Percentiles rank a stretch among this genome's conserved stretches.
Evolutionary conservation across 2,329 filamentous ascomycete species (phyloP).

Genomic region (Nectriaceae sp.): DNA sequence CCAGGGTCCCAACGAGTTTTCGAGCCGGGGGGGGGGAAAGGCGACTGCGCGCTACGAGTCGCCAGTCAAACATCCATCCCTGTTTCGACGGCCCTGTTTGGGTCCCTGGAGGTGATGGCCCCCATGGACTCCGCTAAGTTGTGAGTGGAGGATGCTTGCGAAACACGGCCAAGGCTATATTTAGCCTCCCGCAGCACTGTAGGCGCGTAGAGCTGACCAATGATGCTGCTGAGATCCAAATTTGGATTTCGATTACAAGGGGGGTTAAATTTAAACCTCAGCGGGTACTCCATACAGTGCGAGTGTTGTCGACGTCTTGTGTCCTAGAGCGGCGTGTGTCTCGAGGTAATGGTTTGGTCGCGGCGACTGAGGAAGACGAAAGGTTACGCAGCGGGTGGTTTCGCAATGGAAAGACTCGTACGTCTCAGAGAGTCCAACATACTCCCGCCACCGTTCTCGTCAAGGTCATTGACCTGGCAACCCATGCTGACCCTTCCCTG

Average conservation of each 20-base stretch:
- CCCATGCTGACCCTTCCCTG: too few relatives aligned
- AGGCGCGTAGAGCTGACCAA: constrained; percentile 35
- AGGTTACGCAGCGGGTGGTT: too few relatives aligned
- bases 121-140: constrained; percentile 16
- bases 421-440: too few relatives aligned
- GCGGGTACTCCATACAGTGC: constrained; percentile 26
- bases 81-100: neutral
- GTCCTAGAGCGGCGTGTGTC: too few relatives aligned
- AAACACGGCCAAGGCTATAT: constrained; percentile 35
- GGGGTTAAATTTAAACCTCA: constrained; percentile 30
- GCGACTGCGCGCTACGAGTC: neutral
- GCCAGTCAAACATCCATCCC: neutral
- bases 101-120: neutral
- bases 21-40: neutral
- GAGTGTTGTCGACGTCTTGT: constrained; percentile 13
- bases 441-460: too few relatives aligned
- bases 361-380: too few relatives aligned
- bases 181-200: constrained; percentile 32
- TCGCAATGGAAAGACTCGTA: too few relatives aligned
- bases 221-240: constrained; percentile 24
- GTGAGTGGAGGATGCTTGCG: constrained; percentile 18
- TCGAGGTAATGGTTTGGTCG: too few relatives aligned
- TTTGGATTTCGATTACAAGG: constrained; percentile 27
- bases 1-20: neutral
- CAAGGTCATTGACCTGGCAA: too few relatives aligned